Conservation (phyloP, 1,284 basidiomycete species). For the Trichosporon ovoides region DNA sequence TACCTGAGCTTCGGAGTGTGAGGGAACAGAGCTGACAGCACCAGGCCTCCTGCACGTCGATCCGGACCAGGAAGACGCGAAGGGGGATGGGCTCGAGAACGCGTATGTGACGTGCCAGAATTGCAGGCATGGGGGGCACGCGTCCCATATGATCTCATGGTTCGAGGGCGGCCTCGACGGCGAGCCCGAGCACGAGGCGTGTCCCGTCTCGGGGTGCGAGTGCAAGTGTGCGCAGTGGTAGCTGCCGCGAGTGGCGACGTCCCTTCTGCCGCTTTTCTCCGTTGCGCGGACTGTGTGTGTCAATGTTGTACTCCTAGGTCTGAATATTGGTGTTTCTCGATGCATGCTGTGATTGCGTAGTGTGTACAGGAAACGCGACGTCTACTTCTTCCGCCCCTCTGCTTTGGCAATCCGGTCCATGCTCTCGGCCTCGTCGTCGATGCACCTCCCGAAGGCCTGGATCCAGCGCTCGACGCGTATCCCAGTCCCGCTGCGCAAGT, state of each 20-base stretch:
- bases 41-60: conserved; percentile 37
- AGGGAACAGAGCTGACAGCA: background rate
- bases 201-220: conserved; percentile 44
- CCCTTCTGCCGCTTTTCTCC: too few species aligned
- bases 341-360: too few species aligned
- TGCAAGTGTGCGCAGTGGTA: conserved; percentile 41
- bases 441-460: conserved; percentile 66
- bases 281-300: too few species aligned
- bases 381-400: conserved; percentile 4
- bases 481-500: conserved; percentile 46
- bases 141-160: conserved; percentile 43
- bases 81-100: conserved; percentile 35
- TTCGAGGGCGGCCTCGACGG: conserved; percentile 44
- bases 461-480: conserved; percentile 37
- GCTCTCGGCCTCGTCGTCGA: conserved; percentile 45
- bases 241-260: too few species aligned
- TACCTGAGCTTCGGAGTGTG: too few species aligned
- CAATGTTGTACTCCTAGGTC: background rate
- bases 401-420: conserved; percentile 1
- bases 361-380: too few species aligned
- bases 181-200: conserved; percentile 36
- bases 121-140: conserved; percentile 48
- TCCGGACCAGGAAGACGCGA: conserved; percentile 18
- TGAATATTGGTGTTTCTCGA: too few species aligned
- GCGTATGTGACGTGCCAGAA: conserved; percentile 47